Base-by-base conservation (phyloP, 2,329 filamentous ascomycete genomes). In the Fonsecaea erecta region DNA sequence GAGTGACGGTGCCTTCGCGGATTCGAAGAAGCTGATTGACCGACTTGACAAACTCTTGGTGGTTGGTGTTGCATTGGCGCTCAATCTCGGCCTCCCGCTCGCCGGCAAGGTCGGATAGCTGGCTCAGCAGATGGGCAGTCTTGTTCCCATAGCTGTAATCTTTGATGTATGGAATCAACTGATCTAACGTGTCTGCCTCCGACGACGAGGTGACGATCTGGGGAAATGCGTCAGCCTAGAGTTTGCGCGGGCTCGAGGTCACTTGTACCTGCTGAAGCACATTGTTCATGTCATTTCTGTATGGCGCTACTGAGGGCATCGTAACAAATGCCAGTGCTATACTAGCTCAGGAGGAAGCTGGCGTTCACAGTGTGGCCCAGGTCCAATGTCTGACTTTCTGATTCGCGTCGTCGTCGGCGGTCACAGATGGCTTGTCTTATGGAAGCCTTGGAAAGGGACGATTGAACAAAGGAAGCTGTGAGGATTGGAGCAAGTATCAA, bases 1-100 rank as follows among this genome's bases (percentile, higher is more conserved):
- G 82, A 52, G 86, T 84, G 46, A 97, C 92, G 0, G 94, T 98
- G 46, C 92, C 93, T 77, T 97, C 92, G 60, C 94, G 90, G 58
- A 98, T 93, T 65, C 88, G 86, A 72, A 98, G 90, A n/a, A 99
- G 86, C 75, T 96, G 92, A 73, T 95, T 96, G 71, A 99, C 93
- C 0, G 94, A 97, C 70, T 87, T 88, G 35, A 98, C 89, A 74
- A 99, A 99, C 74, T 97, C 95, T 75, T 98, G 94, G 74, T 99
- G 95, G 73, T 97, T 97, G 11, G 91, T 94, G 73, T 97, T 88
- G 72, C 95, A 97, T 72, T 98, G 96, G 24, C 87, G 87, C 79
- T 99, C 95, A 70, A 99, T 98, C 73, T 98, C 93, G 14, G 86
- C 80, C 77, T 99, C 95, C 66, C 93, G 89, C 53, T 95, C 91